These are phyloP conservation scores for Stereum hirsutum DNA, from an alignment of 1,284 basidiomycete species.

Conservation along the genomic window DNA sequence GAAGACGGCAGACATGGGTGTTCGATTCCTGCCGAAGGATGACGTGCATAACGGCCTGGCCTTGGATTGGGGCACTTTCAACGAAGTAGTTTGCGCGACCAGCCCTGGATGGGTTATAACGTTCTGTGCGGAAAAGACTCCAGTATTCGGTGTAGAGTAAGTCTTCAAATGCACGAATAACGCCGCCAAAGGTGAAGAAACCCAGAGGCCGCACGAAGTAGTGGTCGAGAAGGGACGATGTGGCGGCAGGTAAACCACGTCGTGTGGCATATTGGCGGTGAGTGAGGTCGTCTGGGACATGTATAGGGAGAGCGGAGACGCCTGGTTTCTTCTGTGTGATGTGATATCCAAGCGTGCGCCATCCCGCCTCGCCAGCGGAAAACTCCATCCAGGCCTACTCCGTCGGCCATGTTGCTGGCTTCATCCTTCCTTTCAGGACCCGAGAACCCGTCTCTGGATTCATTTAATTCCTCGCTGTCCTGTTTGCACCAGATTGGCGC, in stretches of 20 bases:
- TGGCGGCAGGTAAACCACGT: slow-evolving; percentile 5
- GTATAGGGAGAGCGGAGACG: slow-evolving; percentile 22
- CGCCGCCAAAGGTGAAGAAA: slow-evolving; percentile 6
- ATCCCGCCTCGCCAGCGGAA: slow-evolving; percentile 23
- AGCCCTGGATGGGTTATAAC: slow-evolving; percentile 4
- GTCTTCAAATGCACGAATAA: slow-evolving; percentile 9
- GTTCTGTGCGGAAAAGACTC: slow-evolving; percentile 12
- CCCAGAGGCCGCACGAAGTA: slow-evolving; percentile 20
- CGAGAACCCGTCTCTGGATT: no score
- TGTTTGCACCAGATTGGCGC: no score
- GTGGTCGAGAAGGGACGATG: slow-evolving; percentile 17
- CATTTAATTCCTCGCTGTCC: no score
- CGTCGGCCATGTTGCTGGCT: no score
- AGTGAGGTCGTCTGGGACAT: slow-evolving; percentile 12
- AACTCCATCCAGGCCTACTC: no score
- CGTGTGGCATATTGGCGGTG: slow-evolving; percentile 14
- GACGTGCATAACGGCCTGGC: slow-evolving; percentile 14
- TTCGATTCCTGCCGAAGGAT: slow-evolving; percentile 9
- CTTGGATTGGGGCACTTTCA: neutral
- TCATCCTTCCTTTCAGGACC: no score
- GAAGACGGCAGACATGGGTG: slow-evolving; percentile 18
- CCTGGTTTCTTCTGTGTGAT: slow-evolving; percentile 22
- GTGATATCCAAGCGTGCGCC: slow-evolving; percentile 25
- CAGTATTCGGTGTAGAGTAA: slow-evolving; percentile 19
- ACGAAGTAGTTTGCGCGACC: slow-evolving; percentile 7